Conservation (phyloP, 768 basidiomycete genomes). For the Sarcodon sp. region DNA sequence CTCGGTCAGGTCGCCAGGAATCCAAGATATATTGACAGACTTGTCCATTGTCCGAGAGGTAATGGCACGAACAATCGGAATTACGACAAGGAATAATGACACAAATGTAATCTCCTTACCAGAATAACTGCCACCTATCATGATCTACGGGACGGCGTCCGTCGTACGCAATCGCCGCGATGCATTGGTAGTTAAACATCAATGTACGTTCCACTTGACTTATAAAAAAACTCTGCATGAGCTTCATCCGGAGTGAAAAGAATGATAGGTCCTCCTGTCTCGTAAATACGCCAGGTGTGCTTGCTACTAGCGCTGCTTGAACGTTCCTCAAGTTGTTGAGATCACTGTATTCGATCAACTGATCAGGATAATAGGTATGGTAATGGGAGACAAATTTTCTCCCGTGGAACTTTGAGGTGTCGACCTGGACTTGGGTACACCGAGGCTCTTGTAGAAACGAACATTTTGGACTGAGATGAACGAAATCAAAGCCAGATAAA, state of each 20-base stretch:
- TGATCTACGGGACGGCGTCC: conserved; percentile 27
- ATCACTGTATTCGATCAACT: conserved; percentile 36
- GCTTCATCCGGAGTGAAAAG: conserved; percentile 54
- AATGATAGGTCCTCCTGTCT: conserved; percentile 44
- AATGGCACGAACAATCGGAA: too few species aligned
- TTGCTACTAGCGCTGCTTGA: conserved; percentile 68
- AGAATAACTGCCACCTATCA: conserved; percentile 30
- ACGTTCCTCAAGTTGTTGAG: conserved; percentile 62
- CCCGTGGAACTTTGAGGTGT: conserved; percentile 6
- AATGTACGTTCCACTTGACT: conserved; percentile 57
- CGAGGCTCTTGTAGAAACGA: too few species aligned
- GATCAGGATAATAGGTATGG: conserved; percentile 39
- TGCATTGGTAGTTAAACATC: conserved; percentile 48
- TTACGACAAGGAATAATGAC: conserved; percentile 19
- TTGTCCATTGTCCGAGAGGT: neutral
- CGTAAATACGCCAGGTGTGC: conserved; percentile 56
- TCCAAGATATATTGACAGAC: neutral
- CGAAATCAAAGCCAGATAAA: too few species aligned
- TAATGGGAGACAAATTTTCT: conserved; percentile 15
- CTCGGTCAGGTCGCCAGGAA: too few species aligned
- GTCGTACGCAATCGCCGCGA: conserved; percentile 46
- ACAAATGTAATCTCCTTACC: conserved; percentile 34
- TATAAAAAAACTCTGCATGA: too few species aligned
- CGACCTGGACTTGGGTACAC: too few species aligned
- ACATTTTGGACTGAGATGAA: too few species aligned